Base-by-base conservation (phyloP, 371 early-diverging fungal species). In the Lichtheimia ramosa region DNA sequence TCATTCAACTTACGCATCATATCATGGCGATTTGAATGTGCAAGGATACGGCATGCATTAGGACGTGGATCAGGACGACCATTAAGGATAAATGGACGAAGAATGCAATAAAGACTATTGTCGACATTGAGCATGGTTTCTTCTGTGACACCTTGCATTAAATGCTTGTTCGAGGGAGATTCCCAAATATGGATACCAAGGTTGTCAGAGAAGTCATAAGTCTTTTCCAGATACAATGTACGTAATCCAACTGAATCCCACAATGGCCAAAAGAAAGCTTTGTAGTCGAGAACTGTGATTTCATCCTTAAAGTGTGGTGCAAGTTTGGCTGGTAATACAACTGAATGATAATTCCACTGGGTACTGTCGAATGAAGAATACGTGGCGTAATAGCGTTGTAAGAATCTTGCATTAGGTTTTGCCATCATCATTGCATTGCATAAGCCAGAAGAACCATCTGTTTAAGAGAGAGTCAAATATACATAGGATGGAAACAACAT, bases 391-490 rank as follows among this genome's bases (percentile, higher is more conserved):
- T 82, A 83, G 3, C 79, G 71, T 48, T 78, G 76, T 34, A 82
- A 40, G 46, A 83, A 83, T 1, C 73, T 57, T 3, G 84, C 66
- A 48, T 78, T 73, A 2, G 80, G 80, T 27, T 70, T 61, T 1
- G 81, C 55, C 63, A 82, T 65, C 23, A 83, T 78, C 64, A 83
- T 70, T 25, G 81, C 82, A 56, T 82, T 83, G 64, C 81, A 81
- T 16, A 83, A 51, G 3, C 84, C 84, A 12, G 74, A 61, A 0
- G 73, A 69, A 4, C 80, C 81, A 58, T 63, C 82, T 77, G n/a
- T n/a, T n/a, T n/a, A n/a, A n/a, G n/a, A n/a, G n/a, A n/a, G n/a
- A n/a, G n/a, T n/a, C n/a, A n/a, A n/a, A n/a, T n/a, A n/a, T n/a
- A n/a, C n/a, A n/a, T 3, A 16, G 6, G 18, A 43, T n/a, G 43